Evolutionary conservation across 2,329 filamentous ascomycete species (phyloP), one percentile per base, ranked within the genome.

Genomic region (Colletotrichum somersetense): DNA sequence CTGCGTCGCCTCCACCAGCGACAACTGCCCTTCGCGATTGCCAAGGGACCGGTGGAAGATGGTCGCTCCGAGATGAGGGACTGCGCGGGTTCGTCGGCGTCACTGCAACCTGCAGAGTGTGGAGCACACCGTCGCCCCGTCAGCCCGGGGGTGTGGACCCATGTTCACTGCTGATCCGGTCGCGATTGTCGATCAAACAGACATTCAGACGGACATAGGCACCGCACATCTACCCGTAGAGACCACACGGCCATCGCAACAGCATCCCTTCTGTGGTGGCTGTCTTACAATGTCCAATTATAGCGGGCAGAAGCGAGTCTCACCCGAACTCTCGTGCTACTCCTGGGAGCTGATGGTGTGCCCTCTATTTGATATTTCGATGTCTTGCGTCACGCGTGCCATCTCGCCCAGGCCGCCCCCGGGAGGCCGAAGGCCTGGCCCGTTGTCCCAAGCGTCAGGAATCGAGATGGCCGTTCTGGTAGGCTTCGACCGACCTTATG

Each of bases 21-120:
- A 46, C 26, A 38, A 12, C 33, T 42, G 38, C n/a, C 10, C 53
- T 63, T 63, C 53, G 55, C 53, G 53, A 46, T 42, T 11, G 46
- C 65, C 38, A 30, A 23, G 35, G 38, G 35, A 26, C 66, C 59
- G 61, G 11, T 70, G 70, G 70, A 70, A 72, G 59, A 72, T 65
- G 70, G 66, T 65, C 56, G 70, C 46, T 70, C 70, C 66, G 70
- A 70, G 59, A 70, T 65, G 55, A 72, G 70, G 70, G 66, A 70
- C 55, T 56, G 35, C 70, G 48, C 53, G n/a, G 53, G 40, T 35
- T 61, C 26, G 7, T 55, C 46, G 38, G 38, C 66, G 26, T 70
- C 33, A 59, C 69, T 64, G 66, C 66, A 23, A 16, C 55, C 20
- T 57, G n/a, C 35, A 14, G 10, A 33, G 1, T 35, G 10, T 50